These are phyloP conservation scores for Cryptococcus sp. DNA, from an alignment of 1,284 basidiomycete genomes.

Conservation along the genomic window DNA sequence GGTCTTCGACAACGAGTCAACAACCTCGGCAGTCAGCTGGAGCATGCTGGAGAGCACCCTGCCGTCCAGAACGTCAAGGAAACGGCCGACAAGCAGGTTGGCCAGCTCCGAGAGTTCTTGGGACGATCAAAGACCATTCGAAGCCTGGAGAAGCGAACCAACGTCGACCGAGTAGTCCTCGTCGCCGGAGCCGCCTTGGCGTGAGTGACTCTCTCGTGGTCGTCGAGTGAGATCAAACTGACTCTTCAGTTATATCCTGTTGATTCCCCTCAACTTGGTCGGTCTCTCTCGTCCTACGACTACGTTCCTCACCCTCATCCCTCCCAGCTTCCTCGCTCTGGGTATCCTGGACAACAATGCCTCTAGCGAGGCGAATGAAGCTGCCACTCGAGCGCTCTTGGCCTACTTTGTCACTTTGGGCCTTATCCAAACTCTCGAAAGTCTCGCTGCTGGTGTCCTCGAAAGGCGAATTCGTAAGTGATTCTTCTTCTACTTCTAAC, in stretches of 20 bases:
- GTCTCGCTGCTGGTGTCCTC: conserved; percentile 26
- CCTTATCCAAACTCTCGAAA: conserved; percentile 38
- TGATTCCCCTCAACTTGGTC: conserved; percentile 39
- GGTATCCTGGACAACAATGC: conserved; percentile 18
- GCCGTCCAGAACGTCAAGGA: conserved; percentile 26
- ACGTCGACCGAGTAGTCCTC: conserved; percentile 33
- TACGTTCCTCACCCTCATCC: conserved; percentile 26
- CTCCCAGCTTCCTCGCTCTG: conserved; percentile 28
- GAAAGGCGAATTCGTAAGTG: conserved; percentile 31
- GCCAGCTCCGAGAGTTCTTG: conserved; percentile 22
- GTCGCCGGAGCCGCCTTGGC: conserved; percentile 23
- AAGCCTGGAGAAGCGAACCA: conserved; percentile 26
- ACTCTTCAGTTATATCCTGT: conserved; percentile 38
- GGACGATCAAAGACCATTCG: conserved; percentile 24
- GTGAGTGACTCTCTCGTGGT: conserved; percentile 13
- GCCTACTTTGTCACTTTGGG: conserved; percentile 40
- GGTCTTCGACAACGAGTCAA: conserved; percentile 20
- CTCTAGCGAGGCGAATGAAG: conserved; percentile 12
- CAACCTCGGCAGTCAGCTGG: conserved; percentile 15
- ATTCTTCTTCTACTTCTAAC: not conserved
- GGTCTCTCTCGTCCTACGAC: conserved; percentile 34
- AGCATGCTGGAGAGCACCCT: conserved; percentile 25
- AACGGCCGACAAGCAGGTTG: conserved; percentile 20
- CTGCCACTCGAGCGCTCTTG: conserved; percentile 28
- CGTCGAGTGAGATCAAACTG: conserved; percentile 32